Conservation (phyloP, 345 rosid species). For the Eucalyptus cloeziana region DNA sequence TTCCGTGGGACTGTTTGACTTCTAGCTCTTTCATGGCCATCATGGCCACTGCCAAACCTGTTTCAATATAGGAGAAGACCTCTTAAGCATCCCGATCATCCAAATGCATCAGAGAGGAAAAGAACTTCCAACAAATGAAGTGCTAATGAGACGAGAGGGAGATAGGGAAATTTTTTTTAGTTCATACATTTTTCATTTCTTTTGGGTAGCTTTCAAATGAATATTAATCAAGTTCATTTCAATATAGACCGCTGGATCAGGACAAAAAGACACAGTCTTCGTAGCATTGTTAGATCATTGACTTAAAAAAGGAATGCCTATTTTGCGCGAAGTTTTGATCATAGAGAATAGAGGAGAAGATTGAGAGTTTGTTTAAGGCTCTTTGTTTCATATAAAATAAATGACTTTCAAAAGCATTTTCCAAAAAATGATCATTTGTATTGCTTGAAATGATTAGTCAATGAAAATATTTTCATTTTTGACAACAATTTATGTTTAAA, state of each 20-base stretch:
- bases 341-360: background rate
- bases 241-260: accelerated
- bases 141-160: background rate
- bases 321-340: background rate
- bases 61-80: background rate
- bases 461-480: no score
- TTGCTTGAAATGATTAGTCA: no score
- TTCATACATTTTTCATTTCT: background rate
- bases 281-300: background rate
- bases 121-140: no score
- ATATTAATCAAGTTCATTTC: background rate
- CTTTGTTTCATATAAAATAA: background rate
- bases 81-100: background rate
- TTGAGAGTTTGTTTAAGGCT: background rate
- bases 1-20: constrained; percentile 9
- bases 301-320: no score
- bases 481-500: accelerated
- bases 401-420: no score
- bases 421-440: no score
- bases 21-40: constrained; percentile 8
- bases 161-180: no score
- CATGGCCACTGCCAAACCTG: background rate
- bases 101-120: background rate
- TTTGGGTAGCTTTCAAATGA: background rate
- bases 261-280: background rate